A percentile compares a stretch with the other conserved stretches of the same genome.
Evolutionary conservation across 148 eudicot species (phyloP).

Genomic region (Suaeda aralocaspica): DNA sequence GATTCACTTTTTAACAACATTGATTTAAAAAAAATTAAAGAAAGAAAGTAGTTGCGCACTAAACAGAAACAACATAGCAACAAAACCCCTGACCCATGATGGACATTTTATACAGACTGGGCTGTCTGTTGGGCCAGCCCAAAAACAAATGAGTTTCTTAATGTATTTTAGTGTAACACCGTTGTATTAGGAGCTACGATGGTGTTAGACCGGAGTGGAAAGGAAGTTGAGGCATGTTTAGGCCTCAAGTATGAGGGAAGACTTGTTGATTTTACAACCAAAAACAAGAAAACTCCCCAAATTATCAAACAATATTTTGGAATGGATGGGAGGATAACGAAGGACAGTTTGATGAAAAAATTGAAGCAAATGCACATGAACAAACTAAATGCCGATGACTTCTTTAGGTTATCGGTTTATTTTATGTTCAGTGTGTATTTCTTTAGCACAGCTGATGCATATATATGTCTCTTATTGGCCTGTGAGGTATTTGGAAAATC

Average conservation of each 20-base stretch:
- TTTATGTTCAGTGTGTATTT: conserved; percentile 8
- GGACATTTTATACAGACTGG: too few species aligned
- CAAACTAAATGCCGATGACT: neutral
- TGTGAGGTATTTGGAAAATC: neutral
- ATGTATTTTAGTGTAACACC: too few species aligned
- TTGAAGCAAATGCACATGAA: conserved; percentile 1
- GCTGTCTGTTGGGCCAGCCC: too few species aligned
- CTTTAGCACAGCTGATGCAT: neutral
- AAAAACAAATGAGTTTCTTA: too few species aligned
- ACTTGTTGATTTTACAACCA: neutral
- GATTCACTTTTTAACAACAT: too few species aligned
- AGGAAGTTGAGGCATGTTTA: neutral
- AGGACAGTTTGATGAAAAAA: neutral
- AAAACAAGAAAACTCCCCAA: neutral
- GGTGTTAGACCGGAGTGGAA: too few species aligned
- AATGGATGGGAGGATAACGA: neutral
- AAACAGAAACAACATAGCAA: too few species aligned
- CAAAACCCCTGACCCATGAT: too few species aligned
- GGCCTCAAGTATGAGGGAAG: neutral
- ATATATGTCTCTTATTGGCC: conserved; percentile 5
- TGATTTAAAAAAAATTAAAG: too few species aligned
- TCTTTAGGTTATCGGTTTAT: conserved; percentile 5
- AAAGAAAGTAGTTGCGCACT: too few species aligned
- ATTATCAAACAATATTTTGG: neutral
- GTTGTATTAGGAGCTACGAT: too few species aligned